These are phyloP conservation scores for Colletotrichum filicis DNA, from an alignment of 2,329 filamentous ascomycete species.

Conservation along the genomic window DNA sequence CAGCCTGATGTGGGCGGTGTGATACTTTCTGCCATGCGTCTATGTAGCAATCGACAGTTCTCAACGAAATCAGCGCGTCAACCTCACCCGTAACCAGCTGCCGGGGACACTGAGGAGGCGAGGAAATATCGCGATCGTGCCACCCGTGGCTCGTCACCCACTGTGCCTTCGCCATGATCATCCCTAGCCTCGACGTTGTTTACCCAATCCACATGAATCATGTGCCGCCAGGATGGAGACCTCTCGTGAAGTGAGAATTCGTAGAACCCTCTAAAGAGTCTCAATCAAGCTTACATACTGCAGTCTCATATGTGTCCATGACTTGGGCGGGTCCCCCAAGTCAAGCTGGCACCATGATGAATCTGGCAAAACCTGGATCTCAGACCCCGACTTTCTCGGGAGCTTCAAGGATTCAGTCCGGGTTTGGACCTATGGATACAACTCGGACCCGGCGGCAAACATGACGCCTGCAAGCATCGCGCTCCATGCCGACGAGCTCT, in stretches of 20 bases:
- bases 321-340: conserved; percentile 36
- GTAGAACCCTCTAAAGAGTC: neutral
- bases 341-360: conserved; percentile 39
- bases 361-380: conserved; percentile 41
- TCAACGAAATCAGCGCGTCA: neutral
- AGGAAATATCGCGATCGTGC: neutral
- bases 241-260: conserved; percentile 12
- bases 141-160: neutral
- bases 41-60: neutral
- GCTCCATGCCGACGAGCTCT: conserved; percentile 39
- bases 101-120: neutral
- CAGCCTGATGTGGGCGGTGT: neutral
- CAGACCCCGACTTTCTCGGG: conserved; percentile 39
- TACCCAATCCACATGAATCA: conserved; percentile 15
- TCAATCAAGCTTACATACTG: conserved; percentile 34
- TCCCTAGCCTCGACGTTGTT: conserved; percentile 29
- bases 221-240: conserved; percentile 22
- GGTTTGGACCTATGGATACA: conserved; percentile 40
- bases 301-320: conserved; percentile 41
- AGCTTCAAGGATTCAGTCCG: conserved; percentile 32
- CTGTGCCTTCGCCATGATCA: conserved; percentile 10
- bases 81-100: neutral
- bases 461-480: conserved; percentile 39
- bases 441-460: conserved; percentile 39
- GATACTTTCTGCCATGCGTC: neutral